phyloP scores from a whole-genome alignment of 768 basidiomycete genomes.

The Saitozyma podzolica region DNA sequence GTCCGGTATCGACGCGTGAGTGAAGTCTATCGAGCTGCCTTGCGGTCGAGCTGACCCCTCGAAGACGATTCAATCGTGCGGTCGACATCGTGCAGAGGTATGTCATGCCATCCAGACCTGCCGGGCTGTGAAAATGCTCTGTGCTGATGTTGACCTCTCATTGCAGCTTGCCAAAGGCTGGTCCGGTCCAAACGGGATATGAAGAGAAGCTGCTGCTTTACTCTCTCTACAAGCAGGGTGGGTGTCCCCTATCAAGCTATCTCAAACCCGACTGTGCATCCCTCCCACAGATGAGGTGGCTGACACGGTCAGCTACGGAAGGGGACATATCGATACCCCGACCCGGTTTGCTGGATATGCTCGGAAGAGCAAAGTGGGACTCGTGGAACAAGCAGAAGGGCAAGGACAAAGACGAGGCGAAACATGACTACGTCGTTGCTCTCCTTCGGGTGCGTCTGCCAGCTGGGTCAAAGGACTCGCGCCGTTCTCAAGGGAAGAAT shows the following conservation, averaged over 20 bases:
- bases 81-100: slow-evolving; percentile 83
- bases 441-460: slow-evolving; percentile 66
- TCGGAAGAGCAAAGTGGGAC: slow-evolving; percentile 87
- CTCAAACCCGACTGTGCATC: no score
- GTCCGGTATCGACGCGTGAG: slow-evolving; percentile 25
- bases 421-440: slow-evolving; percentile 84
- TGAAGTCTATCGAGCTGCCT: background rate
- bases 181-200: slow-evolving; percentile 92
- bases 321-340: slow-evolving; percentile 78
- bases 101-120: slow-evolving; percentile 4
- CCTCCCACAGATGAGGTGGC: background rate
- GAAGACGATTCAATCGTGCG: slow-evolving; percentile 80
- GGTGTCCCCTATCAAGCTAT: background rate
- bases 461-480: background rate
- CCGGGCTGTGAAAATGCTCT: background rate
- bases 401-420: slow-evolving; percentile 73
- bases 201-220: slow-evolving; percentile 95
- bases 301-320: slow-evolving; percentile 68
- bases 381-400: slow-evolving; percentile 88
- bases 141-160: background rate
- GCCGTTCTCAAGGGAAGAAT: background rate
- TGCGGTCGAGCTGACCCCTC: background rate
- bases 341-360: slow-evolving; percentile 85
- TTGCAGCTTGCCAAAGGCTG: slow-evolving; percentile 76
- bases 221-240: slow-evolving; percentile 94